Conservation (phyloP, 2,329 filamentous ascomycete genomes). For the Lecanicillium sp. region DNA sequence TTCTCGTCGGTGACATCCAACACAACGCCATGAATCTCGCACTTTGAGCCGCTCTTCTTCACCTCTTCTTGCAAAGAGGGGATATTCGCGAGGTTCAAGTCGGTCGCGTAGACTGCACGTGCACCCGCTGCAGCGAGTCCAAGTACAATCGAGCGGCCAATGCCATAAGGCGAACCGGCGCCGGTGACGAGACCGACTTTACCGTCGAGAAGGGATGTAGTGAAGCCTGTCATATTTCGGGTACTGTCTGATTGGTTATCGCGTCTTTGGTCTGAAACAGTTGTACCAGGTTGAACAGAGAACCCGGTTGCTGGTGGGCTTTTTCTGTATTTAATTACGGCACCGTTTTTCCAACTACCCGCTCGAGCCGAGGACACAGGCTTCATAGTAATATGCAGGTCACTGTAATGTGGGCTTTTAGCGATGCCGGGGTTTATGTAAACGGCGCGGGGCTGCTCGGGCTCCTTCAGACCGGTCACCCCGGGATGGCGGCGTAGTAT, state of each 20-base stretch:
- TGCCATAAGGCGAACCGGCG: slow-evolving; percentile 18
- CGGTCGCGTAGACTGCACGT: slow-evolving; percentile 12
- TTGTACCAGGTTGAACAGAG: too few species aligned
- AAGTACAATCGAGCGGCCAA: slow-evolving; percentile 16
- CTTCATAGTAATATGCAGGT: too few species aligned
- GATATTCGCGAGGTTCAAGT: slow-evolving; percentile 10
- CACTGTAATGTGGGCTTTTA: too few species aligned
- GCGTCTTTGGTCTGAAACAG: background rate
- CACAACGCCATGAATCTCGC: background rate
- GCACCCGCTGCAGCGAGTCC: slow-evolving; percentile 12
- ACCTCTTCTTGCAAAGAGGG: slow-evolving; percentile 2
- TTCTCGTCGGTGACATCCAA: slow-evolving; percentile 6
- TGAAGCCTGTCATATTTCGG: background rate
- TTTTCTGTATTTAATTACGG: too few species aligned
- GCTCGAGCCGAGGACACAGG: too few species aligned
- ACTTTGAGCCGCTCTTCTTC: background rate
- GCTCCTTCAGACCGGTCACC: too few species aligned
- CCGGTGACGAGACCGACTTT: slow-evolving; percentile 18
- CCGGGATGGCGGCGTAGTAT: too few species aligned
- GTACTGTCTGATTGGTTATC: too few species aligned
- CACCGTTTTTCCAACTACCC: too few species aligned
- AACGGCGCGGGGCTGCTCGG: too few species aligned
- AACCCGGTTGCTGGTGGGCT: too few species aligned
- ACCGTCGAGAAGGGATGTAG: slow-evolving; percentile 6
- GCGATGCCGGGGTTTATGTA: too few species aligned